A percentile compares a stretch with the other conserved stretches of the same genome.
Conservation (phyloP, 2,329 filamentous ascomycete genomes). For the Exophiala oligosperma region DNA sequence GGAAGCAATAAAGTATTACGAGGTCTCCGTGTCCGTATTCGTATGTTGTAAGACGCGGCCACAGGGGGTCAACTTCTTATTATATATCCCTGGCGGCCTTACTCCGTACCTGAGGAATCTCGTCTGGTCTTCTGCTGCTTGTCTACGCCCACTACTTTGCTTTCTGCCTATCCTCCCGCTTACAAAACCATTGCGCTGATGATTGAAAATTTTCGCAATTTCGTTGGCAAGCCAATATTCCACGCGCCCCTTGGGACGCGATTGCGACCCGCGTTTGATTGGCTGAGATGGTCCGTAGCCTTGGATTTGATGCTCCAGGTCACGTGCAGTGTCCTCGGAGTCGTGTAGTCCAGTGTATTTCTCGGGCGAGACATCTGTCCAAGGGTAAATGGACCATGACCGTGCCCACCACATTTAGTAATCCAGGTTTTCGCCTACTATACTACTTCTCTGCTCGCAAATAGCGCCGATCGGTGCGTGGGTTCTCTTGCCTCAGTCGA, state of each 20-base stretch:
- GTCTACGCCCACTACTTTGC: no score
- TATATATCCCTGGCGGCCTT: not conserved
- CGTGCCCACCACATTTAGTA: not conserved
- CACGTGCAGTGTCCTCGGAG: no score
- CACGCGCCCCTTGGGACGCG: not conserved
- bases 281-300: not conserved
- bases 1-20: no score
- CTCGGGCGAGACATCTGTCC: not conserved
- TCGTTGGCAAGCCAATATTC: not conserved
- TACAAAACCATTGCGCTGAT: not conserved
- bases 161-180: not conserved
- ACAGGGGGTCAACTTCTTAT: not conserved
- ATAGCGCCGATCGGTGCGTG: not conserved
- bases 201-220: not conserved
- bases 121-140: not conserved
- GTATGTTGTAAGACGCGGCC: not conserved
- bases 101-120: not conserved
- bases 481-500: not conserved
- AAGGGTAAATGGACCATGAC: no score
- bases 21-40: not conserved
- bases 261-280: not conserved
- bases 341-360: not conserved
- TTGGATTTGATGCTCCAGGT: no score
- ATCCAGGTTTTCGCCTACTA: not conserved
- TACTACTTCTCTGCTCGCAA: not conserved